These are phyloP conservation scores for Priceomyces fermenticarens DNA, from an alignment of 805 yeast species.

Conservation along the genomic window DNA sequence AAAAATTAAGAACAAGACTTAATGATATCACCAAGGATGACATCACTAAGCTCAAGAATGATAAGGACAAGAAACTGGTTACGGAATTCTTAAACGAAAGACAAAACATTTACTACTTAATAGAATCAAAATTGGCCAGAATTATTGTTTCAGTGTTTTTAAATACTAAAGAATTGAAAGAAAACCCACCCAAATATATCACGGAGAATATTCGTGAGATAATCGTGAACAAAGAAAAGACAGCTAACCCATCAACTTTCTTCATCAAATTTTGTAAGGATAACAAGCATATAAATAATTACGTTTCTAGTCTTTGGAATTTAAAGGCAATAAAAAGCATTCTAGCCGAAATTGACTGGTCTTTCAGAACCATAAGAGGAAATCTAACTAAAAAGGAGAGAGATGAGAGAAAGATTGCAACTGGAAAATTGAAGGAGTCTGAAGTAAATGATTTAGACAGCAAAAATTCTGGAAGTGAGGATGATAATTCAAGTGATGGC, in stretches of 20 bases:
- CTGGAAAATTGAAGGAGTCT: constrained; percentile 12
- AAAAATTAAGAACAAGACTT: constrained; percentile 40
- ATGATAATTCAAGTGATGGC: constrained; percentile 19
- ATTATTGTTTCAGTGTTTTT: constrained; percentile 23
- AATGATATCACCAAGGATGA: constrained; percentile 15
- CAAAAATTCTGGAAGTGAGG: constrained; percentile 13
- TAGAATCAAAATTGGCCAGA: constrained; percentile 32
- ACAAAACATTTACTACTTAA: constrained; percentile 19
- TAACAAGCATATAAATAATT: constrained; percentile 39
- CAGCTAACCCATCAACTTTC: constrained; percentile 46
- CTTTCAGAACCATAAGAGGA: constrained; percentile 47
- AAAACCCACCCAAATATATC: constrained; percentile 35
- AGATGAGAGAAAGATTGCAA: constrained; percentile 20
- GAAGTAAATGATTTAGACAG: constrained; percentile 21
- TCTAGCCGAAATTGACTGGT: constrained; percentile 40
- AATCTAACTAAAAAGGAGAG: constrained; percentile 38
- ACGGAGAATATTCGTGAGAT: constrained; percentile 21
- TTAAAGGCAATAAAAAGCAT: constrained; percentile 34
- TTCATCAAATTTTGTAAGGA: constrained; percentile 40
- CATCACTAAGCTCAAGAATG: constrained; percentile 8
- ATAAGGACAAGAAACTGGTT: constrained; percentile 11
- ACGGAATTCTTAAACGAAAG: constrained; percentile 18
- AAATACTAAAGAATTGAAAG: constrained; percentile 24
- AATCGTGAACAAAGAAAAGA: constrained; percentile 23
- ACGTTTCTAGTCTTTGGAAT: constrained; percentile 49